Evolutionary conservation across 1,139 yeast species (phyloP), one percentile per base, ranked within the genome.

Genomic region (Lodderomyces orthopsilosis): DNA sequence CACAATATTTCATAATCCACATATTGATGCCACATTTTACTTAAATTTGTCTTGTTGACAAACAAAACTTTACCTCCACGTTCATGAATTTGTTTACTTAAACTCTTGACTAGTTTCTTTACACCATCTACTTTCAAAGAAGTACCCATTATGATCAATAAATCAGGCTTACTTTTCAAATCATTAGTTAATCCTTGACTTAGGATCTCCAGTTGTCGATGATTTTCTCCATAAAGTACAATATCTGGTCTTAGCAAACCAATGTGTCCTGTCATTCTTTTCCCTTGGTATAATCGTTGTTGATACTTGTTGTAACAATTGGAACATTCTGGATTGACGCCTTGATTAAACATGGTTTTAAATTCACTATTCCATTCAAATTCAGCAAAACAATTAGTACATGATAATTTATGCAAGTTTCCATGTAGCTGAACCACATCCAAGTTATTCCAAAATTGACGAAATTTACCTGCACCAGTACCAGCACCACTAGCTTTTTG

Each of bases 361-460:
- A 70, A 69, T 26, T 74, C 75, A 14, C 69, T 62, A 27, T 71
- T 75, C 96, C 98, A 91, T 27, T 71, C 70, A 52, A 70, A 81
- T 21, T 65, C 66, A 36, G 70, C 57, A 48, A 74, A 75, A 60
- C 98, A 93, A 40, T 72, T 71, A 9, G 89, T 83, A 59, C 96
- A 89, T 21, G 83, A 68, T 44, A 93, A 68, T 43, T 77, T 74
- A 56, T 87, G 88, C 42, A 93, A 69, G 61, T 89, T 91, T 1
- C 98, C 98, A 57, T 93, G 98, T 34, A 93, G 68, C 61, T 89
- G 97, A 9, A 91, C 83, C 15, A 88, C 95, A 52, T 89, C 91
- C 43, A 81, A 64, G 32, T 68, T 70, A 51, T 76, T 80, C 91
- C 90, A 84, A 41, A 53, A 58, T 47, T 68, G 65, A 37, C 57